Conservation (phyloP, 768 basidiomycete species). For the Rhizopogon vesiculosus region DNA sequence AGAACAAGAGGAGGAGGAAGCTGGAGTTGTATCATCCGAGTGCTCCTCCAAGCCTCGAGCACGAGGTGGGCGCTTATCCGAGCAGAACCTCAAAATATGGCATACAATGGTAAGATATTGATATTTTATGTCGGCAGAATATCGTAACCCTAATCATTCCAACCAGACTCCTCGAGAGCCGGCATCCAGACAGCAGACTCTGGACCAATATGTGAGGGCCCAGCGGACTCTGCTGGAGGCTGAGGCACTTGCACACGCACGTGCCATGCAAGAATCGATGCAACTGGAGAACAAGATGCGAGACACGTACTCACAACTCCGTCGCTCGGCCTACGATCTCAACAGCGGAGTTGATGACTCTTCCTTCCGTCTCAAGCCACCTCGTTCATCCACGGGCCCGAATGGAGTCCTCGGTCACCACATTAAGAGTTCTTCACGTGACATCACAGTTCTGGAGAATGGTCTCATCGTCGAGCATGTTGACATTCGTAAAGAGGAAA, state of each 20-base stretch:
- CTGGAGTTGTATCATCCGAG: constrained; percentile 44
- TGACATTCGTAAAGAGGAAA: constrained; percentile 75
- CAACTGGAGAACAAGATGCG: constrained; percentile 73
- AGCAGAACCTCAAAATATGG: constrained; percentile 81
- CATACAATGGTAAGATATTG: constrained; percentile 60
- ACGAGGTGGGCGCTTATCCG: constrained; percentile 67
- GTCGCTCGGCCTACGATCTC: constrained; percentile 73
- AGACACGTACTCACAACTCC: constrained; percentile 74
- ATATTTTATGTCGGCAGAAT: constrained; percentile 10
- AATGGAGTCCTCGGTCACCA: constrained; percentile 32
- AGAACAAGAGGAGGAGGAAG: constrained; percentile 65
- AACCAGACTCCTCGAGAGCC: constrained; percentile 87
- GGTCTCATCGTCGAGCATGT: constrained; percentile 89
- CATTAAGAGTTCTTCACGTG: constrained; percentile 54
- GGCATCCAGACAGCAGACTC: constrained; percentile 74
- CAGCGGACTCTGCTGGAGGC: constrained; percentile 80
- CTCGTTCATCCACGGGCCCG: constrained; percentile 32
- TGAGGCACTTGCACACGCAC: constrained; percentile 73
- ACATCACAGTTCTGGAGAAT: constrained; percentile 80
- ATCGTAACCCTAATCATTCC: constrained; percentile 9
- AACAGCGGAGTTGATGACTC: constrained; percentile 47
- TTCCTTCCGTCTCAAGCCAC: constrained; percentile 69
- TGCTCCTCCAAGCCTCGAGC: constrained; percentile 55
- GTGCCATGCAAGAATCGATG: constrained; percentile 73
- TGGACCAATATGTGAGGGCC: constrained; percentile 76